Evolutionary conservation across 2,329 filamentous ascomycete genomes (phyloP), one percentile per base, ranked within the genome.

Genomic region (Dactylellina sp.): DNA sequence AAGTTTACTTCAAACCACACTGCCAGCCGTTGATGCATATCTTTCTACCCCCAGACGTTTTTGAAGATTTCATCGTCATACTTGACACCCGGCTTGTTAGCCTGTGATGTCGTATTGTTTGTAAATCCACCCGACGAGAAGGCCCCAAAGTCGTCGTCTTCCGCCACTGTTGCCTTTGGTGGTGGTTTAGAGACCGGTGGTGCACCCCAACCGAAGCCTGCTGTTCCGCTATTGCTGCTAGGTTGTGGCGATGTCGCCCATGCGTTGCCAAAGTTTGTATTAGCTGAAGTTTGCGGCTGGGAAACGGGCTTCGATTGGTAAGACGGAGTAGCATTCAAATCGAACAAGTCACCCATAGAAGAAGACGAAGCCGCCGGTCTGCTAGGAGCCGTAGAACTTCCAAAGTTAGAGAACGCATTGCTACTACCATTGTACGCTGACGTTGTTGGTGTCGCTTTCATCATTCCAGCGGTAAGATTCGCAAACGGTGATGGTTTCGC

Each of bases 61-160:
- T 90, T 93, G 82, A 98, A 98, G 79, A 98, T 81, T 83, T 98
- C 94, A 77, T 97, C 94, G 62, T 87, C 89, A 60, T 85, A 87
- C 18, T 86, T 88, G 77, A 89, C n/a, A n/a, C n/a, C 39, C 18
- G 56, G 52, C 12, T 57, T 87, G 12, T 86, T 86, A 20, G 85
- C 83, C 24, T 85, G 82, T 35, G 89, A 83, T 82, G 90, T 24
- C 80, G 75, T 14, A 77, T 44, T n/a, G 79, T 84, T 80, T 60
- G 84, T 86, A 81, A 91, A 90, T 4, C 89, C 89, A 22, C 89
- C 89, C 77, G 85, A 63, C 22, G 65, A 75, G 46, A 75, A 75
- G 11, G 71, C 71, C 2, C 71, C 71, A 47, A 75, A 75, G 14
- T 75, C 71, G 16, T 75, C 71, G 35, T 68, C 63, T 20, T 42